phyloP scores from a whole-genome alignment of 768 basidiomycete genomes.

The Tricholoma furcatifolium region DNA sequence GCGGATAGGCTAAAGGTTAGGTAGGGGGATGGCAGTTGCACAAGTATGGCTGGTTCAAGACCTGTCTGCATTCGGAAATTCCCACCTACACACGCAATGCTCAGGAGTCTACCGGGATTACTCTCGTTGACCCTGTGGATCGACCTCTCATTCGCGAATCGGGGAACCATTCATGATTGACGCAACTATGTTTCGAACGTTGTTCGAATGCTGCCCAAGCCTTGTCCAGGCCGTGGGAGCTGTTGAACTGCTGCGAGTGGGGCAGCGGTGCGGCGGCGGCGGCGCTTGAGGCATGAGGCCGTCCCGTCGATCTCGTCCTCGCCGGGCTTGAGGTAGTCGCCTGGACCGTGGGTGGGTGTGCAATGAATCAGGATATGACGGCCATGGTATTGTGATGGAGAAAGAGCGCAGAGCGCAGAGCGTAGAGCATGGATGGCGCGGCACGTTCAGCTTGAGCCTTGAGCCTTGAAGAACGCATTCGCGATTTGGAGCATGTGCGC shows the following conservation, averaged over 20 bases:
- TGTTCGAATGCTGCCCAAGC: conserved; percentile 29
- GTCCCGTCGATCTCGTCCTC: conserved; percentile 90
- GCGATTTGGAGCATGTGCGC: conserved; percentile 99
- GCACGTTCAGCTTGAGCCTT: conserved; percentile 94
- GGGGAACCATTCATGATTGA: conserved; percentile 27
- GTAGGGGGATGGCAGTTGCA: too few species aligned
- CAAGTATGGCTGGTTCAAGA: too few species aligned
- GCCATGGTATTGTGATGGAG: too few species aligned
- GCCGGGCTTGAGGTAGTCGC: conserved; percentile 97
- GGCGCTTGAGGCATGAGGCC: conserved; percentile 88
- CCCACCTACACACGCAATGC: conserved; percentile 27
- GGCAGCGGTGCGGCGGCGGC: conserved; percentile 80
- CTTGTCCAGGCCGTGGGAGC: conserved; percentile 55
- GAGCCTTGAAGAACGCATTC: conserved; percentile 98
- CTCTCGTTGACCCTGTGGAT: conserved; percentile 32
- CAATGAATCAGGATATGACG: too few species aligned
- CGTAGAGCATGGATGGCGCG: not conserved
- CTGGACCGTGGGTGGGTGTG: conserved; percentile 59
- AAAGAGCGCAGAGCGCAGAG: too few species aligned
- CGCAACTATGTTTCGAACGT: conserved; percentile 24
- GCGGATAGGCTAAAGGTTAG: too few species aligned
- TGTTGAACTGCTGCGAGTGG: conserved; percentile 70
- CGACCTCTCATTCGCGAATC: conserved; percentile 32
- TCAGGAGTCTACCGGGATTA: conserved; percentile 28
- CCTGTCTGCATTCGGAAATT: too few species aligned